Base-by-base conservation (phyloP, 768 basidiomycete species). In the Suillus occidentalis region DNA sequence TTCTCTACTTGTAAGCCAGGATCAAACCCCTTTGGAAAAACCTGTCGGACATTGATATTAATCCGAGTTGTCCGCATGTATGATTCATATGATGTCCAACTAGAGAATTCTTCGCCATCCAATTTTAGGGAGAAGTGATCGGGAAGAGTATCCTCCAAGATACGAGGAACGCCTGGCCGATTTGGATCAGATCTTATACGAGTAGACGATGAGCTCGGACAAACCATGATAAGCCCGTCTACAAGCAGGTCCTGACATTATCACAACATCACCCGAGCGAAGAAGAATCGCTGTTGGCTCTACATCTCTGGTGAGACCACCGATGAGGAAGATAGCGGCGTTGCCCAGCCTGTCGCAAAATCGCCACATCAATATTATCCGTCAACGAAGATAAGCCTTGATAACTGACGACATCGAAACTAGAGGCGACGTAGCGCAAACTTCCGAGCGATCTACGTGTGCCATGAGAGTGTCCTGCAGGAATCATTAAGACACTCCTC, bases 391-490 rank as follows among this genome's bases (percentile, higher is more conserved):
- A 59, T 25, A 20, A 18, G 12, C 40, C 36, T 56, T 20, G 57
- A 55, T 34, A 56, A 76, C 91, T 70, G 68, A 96, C 95, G 95
- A 97, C 59, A 99, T 88, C 0, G 95, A 97, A 6, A 98, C 93
- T 0, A 99, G 84, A 0, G 97, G 97, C 0, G 94, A 89, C 6
- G 93, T 93, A 2, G 94, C 88, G 70, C 95, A 97, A 10, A 97
- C 84, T 78, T 99, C 97, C 25, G 96, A 95, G 22, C 93, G 91
- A 76, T 99, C 97, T n/a, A 97, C 94, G 75, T 99, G 97, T 0
- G 87, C 97, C 91, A 98, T 98, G 22, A 99, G 85, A 0, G 95
- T 93, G 67, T 99, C 95, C 85, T 89, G 66, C 66, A n/a, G 22
- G 34, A 60, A 34, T 43, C 22, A 18, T 47, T 3, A 25, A n/a